Evolutionary conservation across 345 rosid species (phyloP), one percentile per base, ranked within the genome.

Genomic region (Pseudoturritis turrita): DNA sequence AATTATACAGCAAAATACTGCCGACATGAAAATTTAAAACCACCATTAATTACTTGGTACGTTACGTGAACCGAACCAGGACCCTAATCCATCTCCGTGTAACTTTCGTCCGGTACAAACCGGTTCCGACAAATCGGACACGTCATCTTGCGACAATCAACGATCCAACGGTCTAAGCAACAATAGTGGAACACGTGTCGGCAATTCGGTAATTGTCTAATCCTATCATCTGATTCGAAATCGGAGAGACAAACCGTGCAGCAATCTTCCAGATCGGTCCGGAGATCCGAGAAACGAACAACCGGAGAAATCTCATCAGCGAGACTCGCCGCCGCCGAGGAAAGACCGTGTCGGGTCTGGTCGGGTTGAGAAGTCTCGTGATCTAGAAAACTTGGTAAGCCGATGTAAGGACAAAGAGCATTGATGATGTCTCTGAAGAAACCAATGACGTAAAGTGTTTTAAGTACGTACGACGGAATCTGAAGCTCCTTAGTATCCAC

Each of bases 181-280:
- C 71, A 14, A 61, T 72, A 65, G 26, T 92, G 95, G 66, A 89
- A 89, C 44, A 92, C 78, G 36, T 87, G 98, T 4, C 73, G 65
- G 62, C 92, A 92, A 19, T 82, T 85, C 2, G 86, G 54, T 1
- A 83, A 76, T 60, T 66, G 80, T 26, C 87, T 73, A 74, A 88
- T 71, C 82, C 84, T 81, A 12, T 92, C 88, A 13, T 63, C 75
- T 4, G 67, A 79, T 53, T 79, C 81, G 25, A 89, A 91, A 70
- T 91, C 96, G 58, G 77, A 73, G 33, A 91, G 80, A 56, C 97
- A 91, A 0, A 91, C 97, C 28, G 90, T 88, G 55, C 97, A 89
- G 74, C 89, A 62, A n/a, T 91, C 92, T 1, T 87, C 85, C 13
- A 83, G 86, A 68, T 79, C 77, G 29, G 61, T 64, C 1, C 14